Evolutionary conservation across 768 basidiomycete genomes (phyloP), one percentile per base, ranked within the genome.

Genomic region (Mycena amicta): DNA sequence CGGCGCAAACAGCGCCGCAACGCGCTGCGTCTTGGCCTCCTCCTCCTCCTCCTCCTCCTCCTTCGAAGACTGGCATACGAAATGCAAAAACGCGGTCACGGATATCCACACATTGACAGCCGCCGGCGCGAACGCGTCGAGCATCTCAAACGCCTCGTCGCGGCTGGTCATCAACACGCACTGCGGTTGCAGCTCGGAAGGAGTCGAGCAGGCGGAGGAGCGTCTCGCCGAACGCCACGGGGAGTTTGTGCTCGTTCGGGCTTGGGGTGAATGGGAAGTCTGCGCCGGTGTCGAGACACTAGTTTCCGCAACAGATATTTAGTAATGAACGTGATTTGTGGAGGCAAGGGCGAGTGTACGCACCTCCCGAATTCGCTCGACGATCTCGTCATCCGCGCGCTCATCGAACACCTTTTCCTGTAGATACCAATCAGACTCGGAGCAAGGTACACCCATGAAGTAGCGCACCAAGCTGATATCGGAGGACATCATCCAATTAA

Each of bases 31-130:
- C 30, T 55, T 62, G 56, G 67, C n/a, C n/a, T n/a, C n/a, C n/a
- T n/a, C n/a, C n/a, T n/a, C n/a, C n/a, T n/a, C n/a, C n/a, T n/a
- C 66, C 8, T 72, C 64, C 22, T 67, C 55, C 4, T 76, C 65
- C 4, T 62, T 57, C 6, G 70, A 71, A 20, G 79, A 78, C 65
- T 82, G 82, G 52, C 78, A 78, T 27, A 88, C 70, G 62, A 80
- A 90, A 65, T 91, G 88, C 33, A 92, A 68, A 67, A 87, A 89
- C 1, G 89, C 87, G 4, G 87, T 89, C 18, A 91, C 59, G 1
- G 88, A 87, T 64, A 91, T 85, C 88, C 86, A 90, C 59, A 89
- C 88, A 65, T 90, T 92, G 13, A 90, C 82, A 16, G 83, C 79
- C 27, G 76, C 73, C 1, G 77, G 72, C 0, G 75, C 73, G 18